A percentile compares a stretch with the other conserved stretches of the same genome.
Evolutionary conservation across 2,329 filamentous ascomycete species (phyloP).

Genomic region (Nothopassalora personata): DNA sequence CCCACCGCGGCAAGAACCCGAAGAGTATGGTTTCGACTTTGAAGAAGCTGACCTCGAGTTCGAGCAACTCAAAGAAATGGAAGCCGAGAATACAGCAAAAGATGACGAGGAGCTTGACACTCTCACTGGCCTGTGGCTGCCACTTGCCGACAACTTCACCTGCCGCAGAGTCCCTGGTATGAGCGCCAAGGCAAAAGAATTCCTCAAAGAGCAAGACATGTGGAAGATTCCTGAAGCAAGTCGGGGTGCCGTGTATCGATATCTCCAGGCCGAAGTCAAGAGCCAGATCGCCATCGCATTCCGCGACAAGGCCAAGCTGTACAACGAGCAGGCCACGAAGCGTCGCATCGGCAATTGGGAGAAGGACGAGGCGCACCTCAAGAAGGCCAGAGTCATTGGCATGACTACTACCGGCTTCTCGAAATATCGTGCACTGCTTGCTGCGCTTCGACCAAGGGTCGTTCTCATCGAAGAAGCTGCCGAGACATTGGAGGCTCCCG

Average conservation of each 20-base stretch:
- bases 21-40: slow-evolving; percentile 50
- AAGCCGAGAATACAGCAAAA: slow-evolving; percentile 51
- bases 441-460: slow-evolving; percentile 59
- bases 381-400: slow-evolving; percentile 55
- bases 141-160: slow-evolving; percentile 39
- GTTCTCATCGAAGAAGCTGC: slow-evolving; percentile 77
- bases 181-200: slow-evolving; percentile 32
- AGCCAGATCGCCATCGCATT: slow-evolving; percentile 44
- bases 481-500: slow-evolving; percentile 63
- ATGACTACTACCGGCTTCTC: slow-evolving; percentile 75
- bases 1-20: slow-evolving; percentile 40
- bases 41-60: slow-evolving; percentile 58
- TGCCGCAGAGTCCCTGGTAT: slow-evolving; percentile 25
- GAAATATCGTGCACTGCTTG: slow-evolving; percentile 69
- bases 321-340: slow-evolving; percentile 47
- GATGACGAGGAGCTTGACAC: slow-evolving; percentile 36
- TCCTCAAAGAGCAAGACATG: slow-evolving; percentile 48
- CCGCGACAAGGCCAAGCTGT: slow-evolving; percentile 46
- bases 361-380: slow-evolving; percentile 55
- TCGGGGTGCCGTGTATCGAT: slow-evolving; percentile 62
- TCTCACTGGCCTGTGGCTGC: slow-evolving; percentile 30
- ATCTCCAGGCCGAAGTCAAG: slow-evolving; percentile 55
- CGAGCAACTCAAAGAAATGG: slow-evolving; percentile 56
- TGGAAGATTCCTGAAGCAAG: slow-evolving; percentile 53
- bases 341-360: slow-evolving; percentile 56